Conservation (phyloP, 1,284 basidiomycete species). For the Mycosarcoma maydis region DNA sequence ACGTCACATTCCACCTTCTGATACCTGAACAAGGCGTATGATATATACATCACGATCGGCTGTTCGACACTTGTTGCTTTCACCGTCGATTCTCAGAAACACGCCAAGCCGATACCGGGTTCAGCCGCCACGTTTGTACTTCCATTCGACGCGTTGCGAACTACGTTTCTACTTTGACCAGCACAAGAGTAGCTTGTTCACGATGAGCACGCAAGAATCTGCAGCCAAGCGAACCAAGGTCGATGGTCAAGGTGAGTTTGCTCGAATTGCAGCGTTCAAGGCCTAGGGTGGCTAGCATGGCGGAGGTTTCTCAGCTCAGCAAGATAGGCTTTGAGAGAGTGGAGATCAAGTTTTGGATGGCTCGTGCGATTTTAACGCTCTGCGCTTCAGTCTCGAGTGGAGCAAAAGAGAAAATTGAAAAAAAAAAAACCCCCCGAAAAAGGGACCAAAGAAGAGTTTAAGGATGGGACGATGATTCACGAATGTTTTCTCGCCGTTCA, state of each 20-base stretch:
- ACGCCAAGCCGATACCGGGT: too few relatives aligned
- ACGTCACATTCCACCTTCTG: too few relatives aligned
- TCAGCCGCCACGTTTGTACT: background rate
- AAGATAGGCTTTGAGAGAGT: too few relatives aligned
- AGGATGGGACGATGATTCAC: background rate
- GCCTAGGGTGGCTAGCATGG: too few relatives aligned
- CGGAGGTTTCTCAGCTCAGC: too few relatives aligned
- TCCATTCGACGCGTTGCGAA: background rate
- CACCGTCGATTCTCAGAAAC: too few relatives aligned
- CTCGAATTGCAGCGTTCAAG: background rate
- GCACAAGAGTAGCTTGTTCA: background rate
- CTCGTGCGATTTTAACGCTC: constrained; percentile 17
- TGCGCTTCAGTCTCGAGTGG: background rate
- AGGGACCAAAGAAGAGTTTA: background rate
- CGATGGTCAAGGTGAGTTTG: constrained; percentile 33
- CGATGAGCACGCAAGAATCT: constrained; percentile 15
- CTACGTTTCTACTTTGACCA: background rate
- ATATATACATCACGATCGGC: background rate
- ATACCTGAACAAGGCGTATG: too few relatives aligned
- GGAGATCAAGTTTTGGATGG: constrained; percentile 4
- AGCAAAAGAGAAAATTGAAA: constrained; percentile 4
- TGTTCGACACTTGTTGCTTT: too few relatives aligned
- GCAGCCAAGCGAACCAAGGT: constrained; percentile 22
- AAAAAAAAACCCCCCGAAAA: background rate
- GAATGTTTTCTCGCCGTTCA: constrained; percentile 3